phyloP scores from a whole-genome alignment of 2,329 filamentous ascomycete genomes.

The Verticillium alfalfae region DNA sequence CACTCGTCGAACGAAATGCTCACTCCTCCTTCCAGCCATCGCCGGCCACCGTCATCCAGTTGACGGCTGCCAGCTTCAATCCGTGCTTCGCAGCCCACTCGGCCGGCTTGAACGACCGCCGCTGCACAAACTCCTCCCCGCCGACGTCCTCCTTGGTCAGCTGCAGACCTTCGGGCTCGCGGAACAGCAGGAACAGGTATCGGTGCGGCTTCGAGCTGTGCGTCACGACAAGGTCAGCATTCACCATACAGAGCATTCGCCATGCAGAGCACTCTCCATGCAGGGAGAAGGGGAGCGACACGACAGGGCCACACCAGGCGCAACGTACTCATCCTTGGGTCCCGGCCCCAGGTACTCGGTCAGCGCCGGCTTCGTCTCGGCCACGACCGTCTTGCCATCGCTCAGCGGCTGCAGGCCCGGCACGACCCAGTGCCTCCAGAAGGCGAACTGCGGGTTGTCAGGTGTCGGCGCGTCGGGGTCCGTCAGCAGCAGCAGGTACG shows the following conservation, averaged over 20 bases:
- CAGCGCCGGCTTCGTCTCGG: constrained; percentile 23
- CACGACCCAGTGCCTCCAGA: constrained; percentile 50
- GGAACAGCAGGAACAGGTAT: constrained; percentile 38
- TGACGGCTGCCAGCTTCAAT: constrained; percentile 31
- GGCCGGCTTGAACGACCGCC: constrained; percentile 33
- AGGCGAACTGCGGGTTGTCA: constrained; percentile 47
- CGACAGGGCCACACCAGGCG: not conserved
- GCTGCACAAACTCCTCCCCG: constrained; percentile 39
- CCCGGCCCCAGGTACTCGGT: constrained; percentile 38
- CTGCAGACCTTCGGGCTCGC: constrained; percentile 27
- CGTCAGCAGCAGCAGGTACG: constrained; percentile 42
- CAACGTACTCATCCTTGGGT: constrained; percentile 38
- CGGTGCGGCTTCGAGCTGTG: constrained; percentile 42
- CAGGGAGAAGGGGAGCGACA: not conserved
- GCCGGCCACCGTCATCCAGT: constrained; percentile 41
- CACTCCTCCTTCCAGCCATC: constrained; percentile 29
- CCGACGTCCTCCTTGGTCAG: constrained; percentile 35
- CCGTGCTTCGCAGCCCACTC: constrained; percentile 31
- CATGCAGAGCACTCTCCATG: not conserved
- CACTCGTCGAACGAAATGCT: not conserved
- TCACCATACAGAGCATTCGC: not conserved
- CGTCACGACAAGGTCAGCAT: not conserved
- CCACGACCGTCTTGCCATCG: constrained; percentile 14
- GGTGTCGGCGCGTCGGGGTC: constrained; percentile 52
- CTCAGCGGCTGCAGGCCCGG: constrained; percentile 27